Conservation (phyloP, 2,329 filamentous ascomycete species). For the Bipolaris sorokiniana region DNA sequence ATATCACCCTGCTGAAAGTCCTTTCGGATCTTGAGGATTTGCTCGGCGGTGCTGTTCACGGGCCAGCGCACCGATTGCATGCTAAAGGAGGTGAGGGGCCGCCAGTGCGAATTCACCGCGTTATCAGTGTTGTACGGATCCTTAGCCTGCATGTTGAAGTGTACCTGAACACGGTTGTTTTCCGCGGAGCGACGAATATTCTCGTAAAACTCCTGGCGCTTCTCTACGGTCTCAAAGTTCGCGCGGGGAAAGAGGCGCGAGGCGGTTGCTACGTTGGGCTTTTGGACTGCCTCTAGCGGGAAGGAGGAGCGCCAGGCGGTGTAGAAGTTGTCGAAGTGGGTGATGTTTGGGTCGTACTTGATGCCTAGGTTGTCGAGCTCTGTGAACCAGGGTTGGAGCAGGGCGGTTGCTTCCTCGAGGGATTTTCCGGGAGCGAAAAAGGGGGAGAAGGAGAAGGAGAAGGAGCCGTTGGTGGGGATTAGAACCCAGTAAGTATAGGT, state of each 20-base stretch:
- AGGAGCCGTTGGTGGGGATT: slow-evolving; percentile 42
- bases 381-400: slow-evolving; percentile 43
- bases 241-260: slow-evolving; percentile 44
- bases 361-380: slow-evolving; percentile 38
- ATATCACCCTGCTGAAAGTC: slow-evolving; percentile 38
- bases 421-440: slow-evolving; percentile 47
- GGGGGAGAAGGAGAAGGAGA: slow-evolving; percentile 43
- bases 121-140: slow-evolving; percentile 39
- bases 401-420: slow-evolving; percentile 34
- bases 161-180: slow-evolving; percentile 43
- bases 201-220: slow-evolving; percentile 39
- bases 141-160: slow-evolving; percentile 46
- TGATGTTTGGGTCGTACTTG: slow-evolving; percentile 43
- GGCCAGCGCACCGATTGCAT: slow-evolving; percentile 45
- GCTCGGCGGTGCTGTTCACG: slow-evolving; percentile 34
- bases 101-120: slow-evolving; percentile 42
- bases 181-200: slow-evolving; percentile 42
- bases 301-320: slow-evolving; percentile 44
- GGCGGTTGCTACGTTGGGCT: slow-evolving; percentile 42
- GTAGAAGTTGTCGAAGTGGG: slow-evolving; percentile 42
- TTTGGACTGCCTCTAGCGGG: slow-evolving; percentile 43
- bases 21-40: slow-evolving; percentile 33
- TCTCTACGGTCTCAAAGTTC: slow-evolving; percentile 42
- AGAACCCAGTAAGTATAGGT: slow-evolving; percentile 46
- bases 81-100: slow-evolving; percentile 32